Conservation (phyloP, 345 rosid genomes). For the Citrus sinensis region DVS_A1.0 CM039163.1:40741501-40742000, state of each 20-base stretch:
- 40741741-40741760: not conserved
- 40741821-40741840: conserved; percentile 91
- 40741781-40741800: conserved; percentile 87
- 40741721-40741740: conserved; percentile 14
- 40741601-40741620: conserved; percentile 91
- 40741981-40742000: not conserved
- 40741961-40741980: not conserved
- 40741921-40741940: not conserved
- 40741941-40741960: not conserved
- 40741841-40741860: conserved; percentile 90
- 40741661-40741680: not conserved
- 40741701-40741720: not conserved
- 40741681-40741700: not conserved
- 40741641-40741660: conserved; percentile 47
- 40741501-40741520: not conserved
- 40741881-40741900: conserved; percentile 3
- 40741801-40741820: conserved; percentile 84
- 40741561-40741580: conserved; percentile 95
- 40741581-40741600: conserved; percentile 86
- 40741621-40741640: conserved; percentile 89
- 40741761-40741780: conserved; percentile 91
- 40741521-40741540: conserved; percentile 12
- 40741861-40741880: conserved; percentile 77
- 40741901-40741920: not conserved
- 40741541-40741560: conserved; percentile 75